These are phyloP conservation scores for Aureobasidium leucospermi DNA, from an alignment of 2,329 filamentous ascomycete genomes.

Conservation along the genomic window DNA sequence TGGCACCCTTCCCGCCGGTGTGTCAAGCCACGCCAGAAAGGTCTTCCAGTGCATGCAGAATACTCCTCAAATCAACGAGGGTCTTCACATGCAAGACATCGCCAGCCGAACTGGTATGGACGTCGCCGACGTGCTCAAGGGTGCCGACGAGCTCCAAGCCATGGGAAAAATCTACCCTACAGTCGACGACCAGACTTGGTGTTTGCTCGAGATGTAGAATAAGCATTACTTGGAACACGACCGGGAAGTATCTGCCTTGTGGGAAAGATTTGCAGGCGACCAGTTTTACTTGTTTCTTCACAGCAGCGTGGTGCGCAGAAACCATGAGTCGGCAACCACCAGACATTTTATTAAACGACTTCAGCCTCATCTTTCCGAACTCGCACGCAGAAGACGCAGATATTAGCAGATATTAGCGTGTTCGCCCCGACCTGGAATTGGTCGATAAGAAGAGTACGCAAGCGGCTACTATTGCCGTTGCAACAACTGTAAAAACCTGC, in stretches of 20 bases:
- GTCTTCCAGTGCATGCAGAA: slow-evolving; percentile 65
- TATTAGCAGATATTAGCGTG: slow-evolving; percentile 12
- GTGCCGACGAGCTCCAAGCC: slow-evolving; percentile 71
- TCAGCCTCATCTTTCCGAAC: too few species aligned
- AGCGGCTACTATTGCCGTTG: slow-evolving; percentile 56
- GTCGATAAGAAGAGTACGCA: slow-evolving; percentile 55
- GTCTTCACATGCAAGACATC: slow-evolving; percentile 73
- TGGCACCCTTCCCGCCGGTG: slow-evolving; percentile 35
- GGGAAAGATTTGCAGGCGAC: neutral
- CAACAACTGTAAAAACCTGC: slow-evolving; percentile 56
- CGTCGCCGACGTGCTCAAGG: slow-evolving; percentile 62
- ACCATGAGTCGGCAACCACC: slow-evolving; percentile 8
- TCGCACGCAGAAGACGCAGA: too few species aligned
- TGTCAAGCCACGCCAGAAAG: slow-evolving; percentile 55
- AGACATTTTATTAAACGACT: neutral
- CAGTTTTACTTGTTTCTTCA: slow-evolving; percentile 2
- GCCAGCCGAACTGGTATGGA: slow-evolving; percentile 58
- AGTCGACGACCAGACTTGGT: slow-evolving; percentile 87
- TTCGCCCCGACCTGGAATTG: slow-evolving; percentile 21
- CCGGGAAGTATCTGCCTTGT: neutral
- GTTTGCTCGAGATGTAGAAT: slow-evolving; percentile 61
- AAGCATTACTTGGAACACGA: neutral
- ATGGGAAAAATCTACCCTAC: slow-evolving; percentile 80
- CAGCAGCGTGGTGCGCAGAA: neutral
- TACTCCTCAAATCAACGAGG: slow-evolving; percentile 68